Percentiles rank a stretch among this genome's conserved stretches.
phyloP scores from a whole-genome alignment of 495 filamentous ascomycete species.

The Penicillium parvum region DNA sequence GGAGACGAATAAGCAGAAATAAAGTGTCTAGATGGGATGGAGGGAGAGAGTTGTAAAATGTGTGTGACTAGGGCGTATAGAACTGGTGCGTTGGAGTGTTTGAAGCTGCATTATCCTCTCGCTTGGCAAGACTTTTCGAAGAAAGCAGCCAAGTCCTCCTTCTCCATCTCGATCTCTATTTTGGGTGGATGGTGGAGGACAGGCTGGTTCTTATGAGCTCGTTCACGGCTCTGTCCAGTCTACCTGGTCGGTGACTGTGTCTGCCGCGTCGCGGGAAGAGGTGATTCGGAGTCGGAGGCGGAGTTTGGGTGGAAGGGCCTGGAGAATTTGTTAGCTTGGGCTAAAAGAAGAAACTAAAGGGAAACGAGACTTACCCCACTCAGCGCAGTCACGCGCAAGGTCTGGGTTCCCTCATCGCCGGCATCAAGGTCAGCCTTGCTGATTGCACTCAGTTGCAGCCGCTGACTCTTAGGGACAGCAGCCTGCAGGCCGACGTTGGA shows the following conservation, averaged over 20 bases:
- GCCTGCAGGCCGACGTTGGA: conserved; percentile 78
- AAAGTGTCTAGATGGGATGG: conserved; percentile 15
- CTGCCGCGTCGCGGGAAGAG: conserved; percentile 64
- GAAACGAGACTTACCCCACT: conserved; percentile 66
- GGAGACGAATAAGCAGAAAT: not conserved
- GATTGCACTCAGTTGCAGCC: conserved; percentile 82
- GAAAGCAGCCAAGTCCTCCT: not conserved
- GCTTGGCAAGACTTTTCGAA: conserved; percentile 20
- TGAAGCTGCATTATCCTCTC: not conserved
- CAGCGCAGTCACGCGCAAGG: conserved; percentile 76
- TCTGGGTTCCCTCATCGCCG: conserved; percentile 79
- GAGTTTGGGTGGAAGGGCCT: conserved; percentile 65
- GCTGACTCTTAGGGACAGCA: conserved; percentile 93
- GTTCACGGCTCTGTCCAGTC: conserved; percentile 82
- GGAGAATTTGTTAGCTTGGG: conserved; percentile 7
- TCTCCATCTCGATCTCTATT: not conserved
- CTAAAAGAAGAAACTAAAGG: not conserved
- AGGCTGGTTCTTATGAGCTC: not conserved
- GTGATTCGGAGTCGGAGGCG: conserved; percentile 81
- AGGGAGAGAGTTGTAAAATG: conserved; percentile 14
- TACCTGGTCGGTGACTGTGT: conserved; percentile 80
- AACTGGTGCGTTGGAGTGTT: conserved; percentile 9
- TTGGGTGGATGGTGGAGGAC: not conserved
- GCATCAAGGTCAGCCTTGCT: conserved; percentile 69
- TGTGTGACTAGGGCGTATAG: conserved; percentile 6